Percentiles rank a stretch among this genome's conserved stretches.
Conservation (phyloP, 2,329 filamentous ascomycete genomes). For the Cladosporium halotolerans region DNA sequence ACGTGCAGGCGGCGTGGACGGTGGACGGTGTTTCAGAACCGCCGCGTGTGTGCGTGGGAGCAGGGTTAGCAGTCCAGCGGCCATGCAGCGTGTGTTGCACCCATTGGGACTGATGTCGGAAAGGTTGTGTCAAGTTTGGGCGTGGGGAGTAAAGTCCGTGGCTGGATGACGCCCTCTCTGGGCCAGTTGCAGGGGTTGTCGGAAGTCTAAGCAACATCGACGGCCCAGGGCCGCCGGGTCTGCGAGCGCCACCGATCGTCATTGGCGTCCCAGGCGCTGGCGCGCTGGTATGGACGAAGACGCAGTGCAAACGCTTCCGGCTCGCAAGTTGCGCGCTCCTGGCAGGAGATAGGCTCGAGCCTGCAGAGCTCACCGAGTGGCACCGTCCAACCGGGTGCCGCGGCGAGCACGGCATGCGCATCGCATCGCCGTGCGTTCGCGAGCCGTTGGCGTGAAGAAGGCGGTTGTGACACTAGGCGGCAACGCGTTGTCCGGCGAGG, state of each 20-base stretch:
- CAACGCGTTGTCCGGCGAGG: slow-evolving; percentile 4
- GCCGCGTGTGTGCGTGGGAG: not conserved
- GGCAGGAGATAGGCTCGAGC: not conserved
- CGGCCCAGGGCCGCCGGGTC: too few relatives aligned
- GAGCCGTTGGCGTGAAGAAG: slow-evolving; percentile 10
- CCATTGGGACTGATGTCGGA: not conserved
- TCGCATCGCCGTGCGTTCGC: not conserved
- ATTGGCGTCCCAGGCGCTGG: not conserved
- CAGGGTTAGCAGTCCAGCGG: not conserved
- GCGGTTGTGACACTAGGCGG: slow-evolving; percentile 6
- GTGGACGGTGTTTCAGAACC: slow-evolving; percentile 4
- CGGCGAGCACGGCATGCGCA: not conserved
- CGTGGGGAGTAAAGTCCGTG: slow-evolving; percentile 1
- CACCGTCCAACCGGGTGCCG: not conserved
- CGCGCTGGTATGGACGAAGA: not conserved
- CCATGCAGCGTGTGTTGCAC: not conserved
- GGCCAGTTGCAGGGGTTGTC: not conserved
- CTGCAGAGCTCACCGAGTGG: slow-evolving; percentile 3
- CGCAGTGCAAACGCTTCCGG: not conserved
- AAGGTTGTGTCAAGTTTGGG: not conserved
- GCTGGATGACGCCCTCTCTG: slow-evolving; percentile 4
- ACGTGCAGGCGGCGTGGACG: slow-evolving; percentile 2
- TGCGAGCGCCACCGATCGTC: not conserved
- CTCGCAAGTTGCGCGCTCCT: not conserved
- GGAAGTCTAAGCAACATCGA: slow-evolving; percentile 2